Conservation (phyloP, 1,284 basidiomycete species). For the Sutorius eximius region DNA sequence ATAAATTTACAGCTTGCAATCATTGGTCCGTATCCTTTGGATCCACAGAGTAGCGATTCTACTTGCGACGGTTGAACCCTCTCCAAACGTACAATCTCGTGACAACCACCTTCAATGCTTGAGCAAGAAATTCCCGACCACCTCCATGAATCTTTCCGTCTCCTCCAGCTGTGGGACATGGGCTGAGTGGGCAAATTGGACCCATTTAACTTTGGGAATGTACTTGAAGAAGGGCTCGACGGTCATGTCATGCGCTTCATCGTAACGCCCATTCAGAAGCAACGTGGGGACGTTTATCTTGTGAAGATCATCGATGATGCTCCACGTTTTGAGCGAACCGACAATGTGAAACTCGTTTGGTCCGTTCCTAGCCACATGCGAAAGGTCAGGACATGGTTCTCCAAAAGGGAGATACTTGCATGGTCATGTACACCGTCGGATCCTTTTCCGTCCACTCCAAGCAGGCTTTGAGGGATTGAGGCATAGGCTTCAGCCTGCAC, state of each 20-base stretch:
- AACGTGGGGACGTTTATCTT: slow-evolving; percentile 50
- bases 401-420: slow-evolving; percentile 32
- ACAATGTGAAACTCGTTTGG: slow-evolving; percentile 50
- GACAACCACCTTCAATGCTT: slow-evolving; percentile 1
- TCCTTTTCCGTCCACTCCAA: slow-evolving; percentile 40
- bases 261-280: slow-evolving; percentile 51
- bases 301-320: slow-evolving; percentile 42
- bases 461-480: slow-evolving; percentile 33
- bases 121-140: slow-evolving; percentile 40
- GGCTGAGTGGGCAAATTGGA: slow-evolving; percentile 45
- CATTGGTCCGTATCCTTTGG: neutral
- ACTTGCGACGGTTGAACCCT: neutral
- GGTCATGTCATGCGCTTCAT: slow-evolving; percentile 48
- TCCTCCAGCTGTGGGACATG: slow-evolving; percentile 51
- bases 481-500: slow-evolving; percentile 48
- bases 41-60: neutral
- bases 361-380: slow-evolving; percentile 42
- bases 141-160: slow-evolving; percentile 42
- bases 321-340: slow-evolving; percentile 52
- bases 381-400: neutral
- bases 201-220: slow-evolving; percentile 49
- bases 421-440: slow-evolving; percentile 49
- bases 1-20: slow-evolving; percentile 9
- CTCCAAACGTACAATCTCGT: neutral
- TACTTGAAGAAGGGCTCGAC: slow-evolving; percentile 46